phyloP scores from a whole-genome alignment of 495 filamentous ascomycete genomes.

The Hypoxylon lenormandii region DNA sequence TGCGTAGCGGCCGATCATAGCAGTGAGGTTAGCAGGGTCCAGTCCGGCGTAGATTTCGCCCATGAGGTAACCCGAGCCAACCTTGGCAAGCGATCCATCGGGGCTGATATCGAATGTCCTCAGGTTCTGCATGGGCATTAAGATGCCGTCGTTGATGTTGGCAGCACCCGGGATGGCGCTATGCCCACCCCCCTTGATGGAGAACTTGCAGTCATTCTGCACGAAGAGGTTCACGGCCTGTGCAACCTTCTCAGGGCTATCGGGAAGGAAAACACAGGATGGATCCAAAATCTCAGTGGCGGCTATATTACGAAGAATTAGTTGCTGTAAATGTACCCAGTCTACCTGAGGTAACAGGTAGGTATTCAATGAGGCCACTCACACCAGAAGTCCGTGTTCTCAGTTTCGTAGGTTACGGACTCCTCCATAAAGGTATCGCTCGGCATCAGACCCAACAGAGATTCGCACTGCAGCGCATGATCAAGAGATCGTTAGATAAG shows the following conservation, averaged over 20 bases:
- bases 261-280: neutral
- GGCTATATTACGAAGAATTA: neutral
- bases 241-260: slow-evolving; percentile 3
- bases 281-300: neutral
- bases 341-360: neutral
- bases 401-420: neutral
- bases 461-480: neutral
- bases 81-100: slow-evolving; percentile 52
- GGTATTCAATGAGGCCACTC: neutral
- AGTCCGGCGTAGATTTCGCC: slow-evolving; percentile 58
- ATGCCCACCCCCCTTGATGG: slow-evolving; percentile 61
- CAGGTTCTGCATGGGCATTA: slow-evolving; percentile 58
- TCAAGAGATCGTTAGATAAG: neutral
- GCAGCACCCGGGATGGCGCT: slow-evolving; percentile 55
- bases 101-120: slow-evolving; percentile 53
- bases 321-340: neutral
- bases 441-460: neutral
- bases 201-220: slow-evolving; percentile 38
- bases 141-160: slow-evolving; percentile 61
- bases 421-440: neutral
- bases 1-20: slow-evolving; percentile 55
- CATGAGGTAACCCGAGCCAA: slow-evolving; percentile 61
- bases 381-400: slow-evolving; percentile 2
- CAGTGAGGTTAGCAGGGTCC: slow-evolving; percentile 53
- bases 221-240: neutral